Evolutionary conservation across 1,139 yeast species (phyloP).

Genomic region (Lodderomyces parapsilosis): DNA sequence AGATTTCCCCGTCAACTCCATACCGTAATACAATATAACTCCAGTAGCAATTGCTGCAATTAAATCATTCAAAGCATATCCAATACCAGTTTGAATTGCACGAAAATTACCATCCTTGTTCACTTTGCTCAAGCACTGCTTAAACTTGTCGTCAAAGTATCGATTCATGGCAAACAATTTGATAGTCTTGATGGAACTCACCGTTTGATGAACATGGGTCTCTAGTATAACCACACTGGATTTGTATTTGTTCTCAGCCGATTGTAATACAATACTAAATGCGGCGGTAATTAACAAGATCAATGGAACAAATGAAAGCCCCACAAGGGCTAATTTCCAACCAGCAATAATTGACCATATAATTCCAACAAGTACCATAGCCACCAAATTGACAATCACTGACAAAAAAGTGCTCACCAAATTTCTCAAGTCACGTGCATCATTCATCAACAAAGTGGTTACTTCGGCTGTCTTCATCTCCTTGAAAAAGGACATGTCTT

Average conservation of each 20-base stretch:
- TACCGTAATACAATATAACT: conserved; percentile 71
- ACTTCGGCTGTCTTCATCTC: conserved; percentile 51
- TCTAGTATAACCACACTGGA: conserved; percentile 54
- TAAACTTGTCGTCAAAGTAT: conserved; percentile 44
- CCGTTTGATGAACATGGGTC: conserved; percentile 54
- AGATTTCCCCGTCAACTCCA: conserved; percentile 57
- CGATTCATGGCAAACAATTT: conserved; percentile 51
- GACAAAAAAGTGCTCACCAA: conserved; percentile 62
- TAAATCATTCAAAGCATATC: conserved; percentile 56
- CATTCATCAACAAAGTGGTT: conserved; percentile 72
- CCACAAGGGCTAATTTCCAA: conserved; percentile 85
- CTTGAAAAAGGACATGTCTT: conserved; percentile 57
- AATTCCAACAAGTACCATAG: conserved; percentile 58
- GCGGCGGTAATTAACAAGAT: conserved; percentile 49
- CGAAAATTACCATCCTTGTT: conserved; percentile 40
- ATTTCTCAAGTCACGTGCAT: conserved; percentile 70
- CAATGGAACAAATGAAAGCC: conserved; percentile 69
- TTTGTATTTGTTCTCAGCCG: conserved; percentile 61
- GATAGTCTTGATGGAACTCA: conserved; percentile 63
- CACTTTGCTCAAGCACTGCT: conserved; percentile 24
- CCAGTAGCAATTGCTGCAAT: conserved; percentile 65
- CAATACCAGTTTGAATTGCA: conserved; percentile 59
- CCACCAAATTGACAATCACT: conserved; percentile 49
- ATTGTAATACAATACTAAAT: conserved; percentile 53
- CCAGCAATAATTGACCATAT: conserved; percentile 80